Evolutionary conservation across 2,329 filamentous ascomycete species (phyloP).

Genomic region (Fusarium torreyae): DNA sequence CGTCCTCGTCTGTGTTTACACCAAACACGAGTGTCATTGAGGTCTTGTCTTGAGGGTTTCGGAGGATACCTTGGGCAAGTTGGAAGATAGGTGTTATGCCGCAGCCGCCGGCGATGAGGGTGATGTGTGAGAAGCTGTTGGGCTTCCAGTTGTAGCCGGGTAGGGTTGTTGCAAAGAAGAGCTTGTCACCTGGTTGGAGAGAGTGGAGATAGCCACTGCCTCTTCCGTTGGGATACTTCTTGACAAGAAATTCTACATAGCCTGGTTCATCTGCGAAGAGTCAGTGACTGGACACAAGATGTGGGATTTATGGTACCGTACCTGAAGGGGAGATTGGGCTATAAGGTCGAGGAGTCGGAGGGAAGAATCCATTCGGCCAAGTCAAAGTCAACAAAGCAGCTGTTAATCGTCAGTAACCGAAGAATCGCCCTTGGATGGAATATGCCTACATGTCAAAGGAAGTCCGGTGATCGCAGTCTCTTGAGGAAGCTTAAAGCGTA

Average conservation of each 20-base stretch:
- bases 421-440: too few species aligned
- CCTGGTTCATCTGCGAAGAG: conserved; percentile 64
- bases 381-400: conserved; percentile 73
- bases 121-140: conserved; percentile 66
- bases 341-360: conserved; percentile 76
- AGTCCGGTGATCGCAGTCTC: conserved; percentile 64
- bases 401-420: conserved; percentile 38
- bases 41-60: conserved; percentile 73
- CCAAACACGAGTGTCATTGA: conserved; percentile 76
- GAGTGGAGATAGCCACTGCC: conserved; percentile 77
- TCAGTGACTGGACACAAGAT: neutral
- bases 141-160: conserved; percentile 69
- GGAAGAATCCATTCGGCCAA: conserved; percentile 69
- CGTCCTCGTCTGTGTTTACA: conserved; percentile 74
- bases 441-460: conserved; percentile 60
- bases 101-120: conserved; percentile 78
- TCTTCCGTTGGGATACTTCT: conserved; percentile 77
- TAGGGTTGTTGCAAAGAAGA: conserved; percentile 71
- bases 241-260: conserved; percentile 75
- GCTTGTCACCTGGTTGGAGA: conserved; percentile 71
- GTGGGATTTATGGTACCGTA: neutral
- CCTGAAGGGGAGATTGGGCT: conserved; percentile 66
- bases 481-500: conserved; percentile 70
- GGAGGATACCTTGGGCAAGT: conserved; percentile 73
- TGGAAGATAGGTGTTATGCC: conserved; percentile 81